These are phyloP conservation scores for Penstemon eatonii DNA, from an alignment of 257 asterid genomes.

Conservation along the genomic window DNA sequence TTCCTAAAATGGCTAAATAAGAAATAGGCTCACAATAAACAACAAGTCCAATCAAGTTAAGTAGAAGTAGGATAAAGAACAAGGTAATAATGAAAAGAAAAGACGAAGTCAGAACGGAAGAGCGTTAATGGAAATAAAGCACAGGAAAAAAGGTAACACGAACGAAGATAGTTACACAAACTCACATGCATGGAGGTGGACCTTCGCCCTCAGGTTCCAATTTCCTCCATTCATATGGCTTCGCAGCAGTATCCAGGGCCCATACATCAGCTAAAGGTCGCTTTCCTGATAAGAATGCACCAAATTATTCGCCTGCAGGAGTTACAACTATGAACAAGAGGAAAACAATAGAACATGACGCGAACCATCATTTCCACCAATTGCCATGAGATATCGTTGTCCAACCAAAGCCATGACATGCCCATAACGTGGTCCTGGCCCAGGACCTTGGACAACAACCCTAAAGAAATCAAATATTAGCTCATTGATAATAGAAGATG, in stretches of 20 bases:
- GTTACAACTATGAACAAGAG: conserved; percentile 15
- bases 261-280: conserved; percentile 99
- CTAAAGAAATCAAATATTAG: conserved; percentile 37
- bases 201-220: conserved; percentile 99
- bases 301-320: conserved; percentile 1
- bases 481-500: conserved; percentile 18
- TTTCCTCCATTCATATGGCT: conserved; percentile 99
- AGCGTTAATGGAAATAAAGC: background rate
- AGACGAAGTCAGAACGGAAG: background rate
- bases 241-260: conserved; percentile 99
- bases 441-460: conserved; percentile 99
- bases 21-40: background rate
- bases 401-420: conserved; percentile 99
- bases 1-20: conserved; percentile 1
- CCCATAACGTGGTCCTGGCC: conserved; percentile 99
- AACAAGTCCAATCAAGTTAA: conserved; percentile 18
- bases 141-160: background rate
- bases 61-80: conserved; percentile 10
- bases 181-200: conserved; percentile 99
- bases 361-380: conserved; percentile 99
- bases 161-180: conserved; percentile 21
- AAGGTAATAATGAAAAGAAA: background rate
- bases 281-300: conserved; percentile 61
- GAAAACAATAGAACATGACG: conserved; percentile 22
- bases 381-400: conserved; percentile 98